Evolutionary conservation across 441 rosid species (phyloP).

Genomic region (Populus tomentosa): DNA sequence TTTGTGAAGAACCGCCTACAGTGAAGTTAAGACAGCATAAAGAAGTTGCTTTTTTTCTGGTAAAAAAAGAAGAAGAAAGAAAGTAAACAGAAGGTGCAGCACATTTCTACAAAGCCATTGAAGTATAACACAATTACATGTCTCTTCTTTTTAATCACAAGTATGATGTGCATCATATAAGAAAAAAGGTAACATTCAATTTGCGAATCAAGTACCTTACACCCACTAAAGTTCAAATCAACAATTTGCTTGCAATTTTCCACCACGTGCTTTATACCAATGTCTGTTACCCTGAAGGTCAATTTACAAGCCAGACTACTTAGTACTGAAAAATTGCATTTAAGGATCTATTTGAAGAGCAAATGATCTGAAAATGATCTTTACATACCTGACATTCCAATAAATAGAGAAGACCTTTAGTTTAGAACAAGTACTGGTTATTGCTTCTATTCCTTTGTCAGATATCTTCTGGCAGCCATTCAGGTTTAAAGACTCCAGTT

Average conservation of each 20-base stretch:
- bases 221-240: slow-evolving; percentile 87
- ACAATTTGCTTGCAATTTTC: slow-evolving; percentile 54
- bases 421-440: slow-evolving; percentile 58
- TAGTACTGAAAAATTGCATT: slow-evolving; percentile 1
- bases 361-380: slow-evolving; percentile 3
- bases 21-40: background rate
- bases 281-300: slow-evolving; percentile 65
- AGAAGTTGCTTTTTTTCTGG: background rate
- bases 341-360: slow-evolving; percentile 6
- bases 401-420: slow-evolving; percentile 73
- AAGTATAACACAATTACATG: background rate
- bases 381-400: slow-evolving; percentile 85
- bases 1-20: too few species aligned
- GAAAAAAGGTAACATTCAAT: background rate
- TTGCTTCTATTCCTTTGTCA: slow-evolving; percentile 74
- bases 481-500: slow-evolving; percentile 70
- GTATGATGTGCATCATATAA: background rate
- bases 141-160: background rate
- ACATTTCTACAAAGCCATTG: background rate
- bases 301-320: slow-evolving; percentile 9
- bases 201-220: slow-evolving; percentile 52
- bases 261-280: slow-evolving; percentile 56
- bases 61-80: background rate
- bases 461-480: slow-evolving; percentile 96
- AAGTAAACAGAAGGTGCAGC: background rate